Evolutionary conservation across 1,284 basidiomycete genomes (phyloP).

Genomic region (Sporisorium scitamineum): DNA sequence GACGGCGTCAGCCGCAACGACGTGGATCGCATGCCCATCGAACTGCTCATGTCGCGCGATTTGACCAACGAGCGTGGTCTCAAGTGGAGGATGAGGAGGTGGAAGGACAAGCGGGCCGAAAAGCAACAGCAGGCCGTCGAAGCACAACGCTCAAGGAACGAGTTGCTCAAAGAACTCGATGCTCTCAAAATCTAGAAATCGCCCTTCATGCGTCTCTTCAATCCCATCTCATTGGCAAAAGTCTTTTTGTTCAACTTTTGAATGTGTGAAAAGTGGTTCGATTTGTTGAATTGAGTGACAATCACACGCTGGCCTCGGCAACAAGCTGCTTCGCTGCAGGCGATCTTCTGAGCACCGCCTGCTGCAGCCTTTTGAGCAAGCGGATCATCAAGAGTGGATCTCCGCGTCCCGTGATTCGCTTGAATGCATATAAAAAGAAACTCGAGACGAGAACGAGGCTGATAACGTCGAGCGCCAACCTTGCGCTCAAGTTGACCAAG

Average conservation of each 20-base stretch:
- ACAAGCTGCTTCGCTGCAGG: slow-evolving; percentile 34
- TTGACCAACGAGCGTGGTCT: slow-evolving; percentile 61
- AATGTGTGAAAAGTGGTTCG: not conserved
- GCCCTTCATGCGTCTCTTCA: slow-evolving; percentile 3
- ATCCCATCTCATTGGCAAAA: slow-evolving; percentile 17
- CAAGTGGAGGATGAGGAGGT: slow-evolving; percentile 64
- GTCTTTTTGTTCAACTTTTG: not conserved
- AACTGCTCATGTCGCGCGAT: slow-evolving; percentile 65
- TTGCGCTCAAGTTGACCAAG: slow-evolving; percentile 53
- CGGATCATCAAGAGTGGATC: slow-evolving; percentile 59
- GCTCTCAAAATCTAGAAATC: slow-evolving; percentile 50
- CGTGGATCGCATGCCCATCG: slow-evolving; percentile 66
- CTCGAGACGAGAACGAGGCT: slow-evolving; percentile 57
- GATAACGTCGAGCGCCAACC: slow-evolving; percentile 60
- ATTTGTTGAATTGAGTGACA: not conserved
- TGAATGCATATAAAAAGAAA: slow-evolving; percentile 50
- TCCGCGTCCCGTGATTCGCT: slow-evolving; percentile 57
- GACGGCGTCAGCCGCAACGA: slow-evolving; percentile 46
- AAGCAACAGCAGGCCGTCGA: slow-evolving; percentile 29
- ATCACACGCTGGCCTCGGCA: slow-evolving; percentile 21
- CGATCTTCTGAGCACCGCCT: slow-evolving; percentile 31
- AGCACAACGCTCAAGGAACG: slow-evolving; percentile 11
- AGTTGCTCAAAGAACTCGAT: slow-evolving; percentile 59
- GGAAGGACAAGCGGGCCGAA: slow-evolving; percentile 48
- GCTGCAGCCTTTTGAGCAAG: slow-evolving; percentile 36